Conservation (phyloP, 2,329 filamentous ascomycete genomes). For the Fusarium sp. region DNA sequence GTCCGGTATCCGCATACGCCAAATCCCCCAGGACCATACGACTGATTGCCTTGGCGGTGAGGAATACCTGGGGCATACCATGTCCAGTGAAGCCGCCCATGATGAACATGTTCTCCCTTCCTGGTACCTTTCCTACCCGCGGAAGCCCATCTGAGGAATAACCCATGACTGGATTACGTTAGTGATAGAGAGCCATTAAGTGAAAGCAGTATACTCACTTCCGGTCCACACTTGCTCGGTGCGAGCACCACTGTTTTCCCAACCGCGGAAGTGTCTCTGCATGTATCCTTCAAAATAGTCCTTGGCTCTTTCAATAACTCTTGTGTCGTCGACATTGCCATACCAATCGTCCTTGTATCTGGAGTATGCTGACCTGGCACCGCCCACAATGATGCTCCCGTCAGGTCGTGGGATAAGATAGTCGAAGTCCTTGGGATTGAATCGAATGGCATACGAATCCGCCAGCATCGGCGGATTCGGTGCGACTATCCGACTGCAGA, state of each 20-base stretch:
- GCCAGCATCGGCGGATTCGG: constrained; percentile 32
- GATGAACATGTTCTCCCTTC: constrained; percentile 51
- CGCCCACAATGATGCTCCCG: constrained; percentile 51
- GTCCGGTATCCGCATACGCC: neutral
- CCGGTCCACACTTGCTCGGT: constrained; percentile 1
- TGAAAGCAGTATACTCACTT: neutral
- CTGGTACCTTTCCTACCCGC: neutral
- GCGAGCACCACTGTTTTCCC: constrained; percentile 55
- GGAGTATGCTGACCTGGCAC: constrained; percentile 48
- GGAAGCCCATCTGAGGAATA: neutral
- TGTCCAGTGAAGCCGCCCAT: constrained; percentile 63
- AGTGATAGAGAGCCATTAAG: accelerated
- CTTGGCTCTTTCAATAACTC: constrained; percentile 55
- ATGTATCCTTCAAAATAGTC: constrained; percentile 62
- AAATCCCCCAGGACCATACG: neutral
- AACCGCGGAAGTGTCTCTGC: constrained; percentile 60
- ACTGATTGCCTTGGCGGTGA: constrained; percentile 39
- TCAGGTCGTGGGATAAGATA: constrained; percentile 59
- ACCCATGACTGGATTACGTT: neutral
- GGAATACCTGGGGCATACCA: constrained; percentile 61
- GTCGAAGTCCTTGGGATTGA: constrained; percentile 49
- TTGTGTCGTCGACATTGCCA: constrained; percentile 58
- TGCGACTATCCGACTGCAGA: constrained; percentile 48
- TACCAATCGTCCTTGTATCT: constrained; percentile 58
- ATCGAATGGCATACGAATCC: constrained; percentile 41